Percentiles rank a stretch among this genome's conserved stretches.
These are phyloP conservation scores for Kodamaea hsintzibuensis DNA, from an alignment of 805 yeast species.

Conservation along the genomic window DNA sequence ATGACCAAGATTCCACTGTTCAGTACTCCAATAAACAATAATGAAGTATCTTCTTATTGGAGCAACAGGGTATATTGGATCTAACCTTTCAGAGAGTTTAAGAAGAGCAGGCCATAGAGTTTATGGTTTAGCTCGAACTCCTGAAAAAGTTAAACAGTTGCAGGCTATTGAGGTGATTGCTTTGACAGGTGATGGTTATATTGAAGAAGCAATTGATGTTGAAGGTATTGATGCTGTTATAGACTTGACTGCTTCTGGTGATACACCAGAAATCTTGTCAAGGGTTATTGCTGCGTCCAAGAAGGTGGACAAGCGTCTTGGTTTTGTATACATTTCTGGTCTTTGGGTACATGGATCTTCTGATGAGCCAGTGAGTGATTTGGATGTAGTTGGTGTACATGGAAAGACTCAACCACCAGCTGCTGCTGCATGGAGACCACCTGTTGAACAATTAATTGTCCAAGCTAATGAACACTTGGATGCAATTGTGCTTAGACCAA, in stretches of 20 bases:
- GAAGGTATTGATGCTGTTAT: background rate
- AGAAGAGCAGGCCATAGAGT: background rate
- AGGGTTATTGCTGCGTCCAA: background rate
- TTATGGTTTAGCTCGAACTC: background rate
- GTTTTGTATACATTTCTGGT: constrained; percentile 5
- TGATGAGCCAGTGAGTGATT: constrained; percentile 1
- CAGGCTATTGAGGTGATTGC: background rate
- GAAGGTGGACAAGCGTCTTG: background rate
- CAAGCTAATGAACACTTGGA: background rate
- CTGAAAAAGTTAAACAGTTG: background rate
- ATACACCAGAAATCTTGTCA: background rate
- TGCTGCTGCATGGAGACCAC: constrained; percentile 1
- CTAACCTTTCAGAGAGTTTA: background rate
- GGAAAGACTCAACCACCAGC: background rate
- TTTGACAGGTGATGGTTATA: background rate
- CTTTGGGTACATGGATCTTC: constrained; percentile 8
- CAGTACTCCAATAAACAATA: background rate
- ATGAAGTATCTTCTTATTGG: background rate
- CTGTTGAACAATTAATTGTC: constrained; percentile 1
- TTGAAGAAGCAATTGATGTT: background rate
- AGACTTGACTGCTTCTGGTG: background rate
- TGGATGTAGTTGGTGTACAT: background rate
- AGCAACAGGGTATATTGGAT: constrained; percentile 1
- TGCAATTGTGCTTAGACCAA: constrained; percentile 5
- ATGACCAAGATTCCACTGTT: too few species aligned